phyloP scores from a whole-genome alignment of 1,284 basidiomycete genomes.

The Leccinum fallax region DNA sequence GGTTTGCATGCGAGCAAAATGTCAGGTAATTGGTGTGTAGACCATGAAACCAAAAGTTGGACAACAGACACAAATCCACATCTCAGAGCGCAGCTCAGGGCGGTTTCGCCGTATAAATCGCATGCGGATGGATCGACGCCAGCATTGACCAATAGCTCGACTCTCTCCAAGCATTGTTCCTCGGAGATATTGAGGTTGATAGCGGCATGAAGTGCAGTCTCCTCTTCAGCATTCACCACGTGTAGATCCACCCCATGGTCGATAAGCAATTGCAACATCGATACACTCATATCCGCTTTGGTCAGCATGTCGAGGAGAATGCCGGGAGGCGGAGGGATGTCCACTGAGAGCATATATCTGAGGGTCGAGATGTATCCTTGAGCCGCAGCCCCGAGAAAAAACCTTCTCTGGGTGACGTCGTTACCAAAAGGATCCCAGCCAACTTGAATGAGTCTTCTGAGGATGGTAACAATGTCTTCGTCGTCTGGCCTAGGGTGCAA shows the following conservation, averaged over 20 bases:
- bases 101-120: not conserved
- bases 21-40: not conserved
- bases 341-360: not conserved
- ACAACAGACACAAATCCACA: not conserved
- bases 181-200: not conserved
- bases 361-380: not conserved
- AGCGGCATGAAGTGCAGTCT: not conserved
- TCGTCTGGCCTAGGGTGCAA: not conserved
- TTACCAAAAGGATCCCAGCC: not conserved
- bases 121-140: not conserved
- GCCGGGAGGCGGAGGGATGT: not conserved
- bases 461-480: not conserved
- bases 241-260: not conserved
- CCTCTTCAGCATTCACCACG: not conserved
- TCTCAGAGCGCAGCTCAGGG: not conserved
- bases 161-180: constrained; percentile 4
- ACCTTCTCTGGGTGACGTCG: not conserved
- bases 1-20: not conserved
- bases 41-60: not conserved
- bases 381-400: not conserved
- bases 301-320: not conserved
- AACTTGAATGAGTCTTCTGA: not conserved
- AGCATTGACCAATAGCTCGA: constrained; percentile 3
- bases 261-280: not conserved
- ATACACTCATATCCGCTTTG: not conserved